Conservation (phyloP, 768 basidiomycete species). For the Auricularia sp. region DNA sequence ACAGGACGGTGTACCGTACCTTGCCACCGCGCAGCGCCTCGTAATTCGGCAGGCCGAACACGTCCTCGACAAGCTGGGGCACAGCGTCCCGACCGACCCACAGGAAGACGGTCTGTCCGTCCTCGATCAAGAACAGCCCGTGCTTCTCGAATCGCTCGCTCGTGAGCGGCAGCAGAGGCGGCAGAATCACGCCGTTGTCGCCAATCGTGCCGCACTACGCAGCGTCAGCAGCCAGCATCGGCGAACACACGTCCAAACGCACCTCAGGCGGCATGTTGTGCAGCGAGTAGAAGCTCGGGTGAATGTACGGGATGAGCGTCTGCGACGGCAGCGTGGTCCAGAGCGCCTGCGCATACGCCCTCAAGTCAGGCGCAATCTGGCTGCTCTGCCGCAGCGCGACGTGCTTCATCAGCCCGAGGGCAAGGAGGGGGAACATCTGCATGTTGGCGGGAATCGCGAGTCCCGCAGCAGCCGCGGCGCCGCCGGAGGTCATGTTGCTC, state of each 20-base stretch:
- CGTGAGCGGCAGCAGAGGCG: slow-evolving; percentile 78
- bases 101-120: slow-evolving; percentile 94
- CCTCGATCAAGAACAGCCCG: slow-evolving; percentile 93
- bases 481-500: slow-evolving; percentile 90
- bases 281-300: slow-evolving; percentile 90
- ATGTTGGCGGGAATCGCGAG: slow-evolving; percentile 87
- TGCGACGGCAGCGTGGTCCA: slow-evolving; percentile 88
- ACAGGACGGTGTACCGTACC: slow-evolving; percentile 32
- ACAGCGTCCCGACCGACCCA: slow-evolving; percentile 98
- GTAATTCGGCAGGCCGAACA: slow-evolving; percentile 83
- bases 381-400: slow-evolving; percentile 93
- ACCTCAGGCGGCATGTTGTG: slow-evolving; percentile 95
- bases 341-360: slow-evolving; percentile 89
- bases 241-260: slow-evolving; percentile 11
- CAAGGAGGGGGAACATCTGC: slow-evolving; percentile 85
- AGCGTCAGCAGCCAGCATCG: slow-evolving; percentile 1
- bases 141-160: slow-evolving; percentile 94
- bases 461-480: slow-evolving; percentile 88
- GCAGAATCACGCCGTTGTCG: slow-evolving; percentile 80
- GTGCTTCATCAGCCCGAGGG: slow-evolving; percentile 89
- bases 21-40: slow-evolving; percentile 89
- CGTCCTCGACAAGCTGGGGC: slow-evolving; percentile 88
- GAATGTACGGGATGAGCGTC: slow-evolving; percentile 83
- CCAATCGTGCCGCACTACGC: slow-evolving; percentile 80
- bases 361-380: slow-evolving; percentile 92